Evolutionary conservation across 163 green algal species (phyloP), one percentile per base, ranked within the genome.

Genomic region (Trebouxiophyceae sp.): DNA sequence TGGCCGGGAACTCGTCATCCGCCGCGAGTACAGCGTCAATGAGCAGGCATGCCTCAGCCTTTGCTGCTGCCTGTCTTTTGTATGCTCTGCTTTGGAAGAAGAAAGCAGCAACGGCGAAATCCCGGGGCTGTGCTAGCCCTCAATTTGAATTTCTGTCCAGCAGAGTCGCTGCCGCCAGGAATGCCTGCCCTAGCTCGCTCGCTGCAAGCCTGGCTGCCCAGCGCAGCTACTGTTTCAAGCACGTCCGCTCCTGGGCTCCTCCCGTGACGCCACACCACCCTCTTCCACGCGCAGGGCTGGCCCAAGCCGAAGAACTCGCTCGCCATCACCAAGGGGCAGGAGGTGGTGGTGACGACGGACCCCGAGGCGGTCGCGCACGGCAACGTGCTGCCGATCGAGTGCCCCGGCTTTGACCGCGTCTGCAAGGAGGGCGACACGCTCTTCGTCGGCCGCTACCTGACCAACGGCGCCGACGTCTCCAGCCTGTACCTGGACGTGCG

Each of bases 1-100:
- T 34, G 90, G 90, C 0, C 71, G 90, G 0, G 89, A 95, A 70
- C 79, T 96, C 32, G 74, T 83, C 26, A 78, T 96, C 3, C 45
- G 70, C 4, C 66, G 72, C 4, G 54, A 39, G 20, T 68, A 75
- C 29, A 58, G 62, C 23, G 56, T 67, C 5, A 28, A 68, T 62
- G 62, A 78, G 7, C 45, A 68, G 28, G 27, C n/a, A n/a, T n/a
- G n/a, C n/a, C n/a, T n/a, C n/a, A n/a, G n/a, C n/a, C n/a, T n/a
- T n/a, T n/a, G n/a, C n/a, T n/a, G n/a, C n/a, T n/a, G n/a, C n/a
- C n/a, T n/a, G n/a, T n/a, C n/a, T n/a, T n/a, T n/a, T n/a, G n/a
- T n/a, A n/a, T n/a, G n/a, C n/a, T n/a, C n/a, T n/a, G n/a, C n/a
- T n/a, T n/a, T n/a, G n/a, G n/a, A n/a, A n/a, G n/a, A n/a, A n/a